These are phyloP conservation scores for Hericium erinaceus DNA, from an alignment of 768 basidiomycete species.

Conservation along the genomic window DNA sequence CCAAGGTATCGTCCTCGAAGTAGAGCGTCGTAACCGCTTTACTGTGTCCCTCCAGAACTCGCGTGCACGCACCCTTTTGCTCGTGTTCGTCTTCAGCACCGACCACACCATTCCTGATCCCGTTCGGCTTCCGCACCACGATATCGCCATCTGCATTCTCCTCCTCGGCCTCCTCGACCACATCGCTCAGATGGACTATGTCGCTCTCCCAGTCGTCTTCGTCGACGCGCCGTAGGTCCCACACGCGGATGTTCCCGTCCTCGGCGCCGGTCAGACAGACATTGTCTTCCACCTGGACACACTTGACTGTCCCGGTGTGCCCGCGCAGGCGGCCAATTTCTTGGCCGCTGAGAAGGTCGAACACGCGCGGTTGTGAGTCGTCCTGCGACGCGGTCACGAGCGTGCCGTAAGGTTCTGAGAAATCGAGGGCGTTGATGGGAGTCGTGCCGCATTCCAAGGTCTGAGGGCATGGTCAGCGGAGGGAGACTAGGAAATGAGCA, in stretches of 20 bases:
- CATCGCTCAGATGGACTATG: slow-evolving; percentile 50
- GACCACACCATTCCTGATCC: slow-evolving; percentile 19
- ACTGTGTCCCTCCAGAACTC: slow-evolving; percentile 82
- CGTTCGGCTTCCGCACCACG: slow-evolving; percentile 23
- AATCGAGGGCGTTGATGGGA: slow-evolving; percentile 84
- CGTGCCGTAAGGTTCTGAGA: slow-evolving; percentile 93
- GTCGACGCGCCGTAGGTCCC: slow-evolving; percentile 85
- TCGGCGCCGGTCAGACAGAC: slow-evolving; percentile 86
- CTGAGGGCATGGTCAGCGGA: slow-evolving; percentile 30
- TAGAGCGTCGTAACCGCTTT: slow-evolving; percentile 90
- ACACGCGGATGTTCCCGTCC: slow-evolving; percentile 77
- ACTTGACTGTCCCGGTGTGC: slow-evolving; percentile 75
- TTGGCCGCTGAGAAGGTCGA: slow-evolving; percentile 88
- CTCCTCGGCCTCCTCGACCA: slow-evolving; percentile 52
- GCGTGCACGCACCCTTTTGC: slow-evolving; percentile 55
- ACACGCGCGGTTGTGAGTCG: slow-evolving; percentile 82
- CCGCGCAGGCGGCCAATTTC: slow-evolving; percentile 82
- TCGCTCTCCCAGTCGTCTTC: slow-evolving; percentile 47
- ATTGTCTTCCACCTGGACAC: slow-evolving; percentile 86
- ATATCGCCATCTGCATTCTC: slow-evolving; percentile 28
- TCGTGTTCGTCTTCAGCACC: slow-evolving; percentile 14
- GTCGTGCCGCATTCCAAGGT: slow-evolving; percentile 74
- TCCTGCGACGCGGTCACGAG: slow-evolving; percentile 83
- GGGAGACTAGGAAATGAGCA: not conserved
- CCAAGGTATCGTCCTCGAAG: slow-evolving; percentile 91